These are phyloP conservation scores for Chlorella sp. DNA, from an alignment of 139 green algal species.

Conservation along the genomic window DNA sequence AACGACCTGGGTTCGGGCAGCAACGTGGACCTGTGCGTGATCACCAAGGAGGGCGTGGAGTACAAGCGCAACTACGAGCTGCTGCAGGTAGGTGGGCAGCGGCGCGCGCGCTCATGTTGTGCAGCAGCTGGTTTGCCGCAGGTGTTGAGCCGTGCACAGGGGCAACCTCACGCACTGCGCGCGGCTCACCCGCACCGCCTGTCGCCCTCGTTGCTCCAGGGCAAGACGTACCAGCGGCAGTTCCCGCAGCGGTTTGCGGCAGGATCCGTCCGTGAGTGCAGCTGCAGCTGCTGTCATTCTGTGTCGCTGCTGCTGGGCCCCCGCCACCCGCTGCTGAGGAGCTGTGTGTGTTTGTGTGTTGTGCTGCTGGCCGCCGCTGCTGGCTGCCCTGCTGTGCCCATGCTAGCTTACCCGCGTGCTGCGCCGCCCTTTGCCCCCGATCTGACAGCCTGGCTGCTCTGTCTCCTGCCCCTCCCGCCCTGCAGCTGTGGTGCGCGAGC, in stretches of 20 bases:
- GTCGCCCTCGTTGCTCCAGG: constrained; percentile 51
- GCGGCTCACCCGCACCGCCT: background rate
- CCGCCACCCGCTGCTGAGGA: background rate
- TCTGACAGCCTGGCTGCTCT: background rate
- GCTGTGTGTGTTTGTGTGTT: background rate
- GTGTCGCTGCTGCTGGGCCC: background rate
- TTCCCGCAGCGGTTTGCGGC: constrained; percentile 75
- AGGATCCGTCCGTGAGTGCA: constrained; percentile 74
- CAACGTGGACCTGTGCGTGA: constrained; percentile 98
- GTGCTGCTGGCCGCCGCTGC: background rate
- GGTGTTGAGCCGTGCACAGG: background rate
- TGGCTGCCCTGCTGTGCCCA: background rate
- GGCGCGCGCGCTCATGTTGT: background rate
- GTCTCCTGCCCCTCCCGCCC: background rate
- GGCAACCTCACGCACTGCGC: too few relatives aligned
- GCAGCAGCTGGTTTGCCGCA: background rate
- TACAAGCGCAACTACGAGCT: constrained; percentile 93
- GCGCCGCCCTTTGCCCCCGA: background rate
- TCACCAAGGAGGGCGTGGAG: constrained; percentile 87
- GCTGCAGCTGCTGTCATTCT: background rate
- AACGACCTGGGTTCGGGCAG: constrained; percentile 98
- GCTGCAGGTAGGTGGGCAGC: constrained; percentile 55
- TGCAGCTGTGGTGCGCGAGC: constrained; percentile 69
- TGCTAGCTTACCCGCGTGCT: too few relatives aligned
- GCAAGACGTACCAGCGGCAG: constrained; percentile 87